Percentiles rank a stretch among this genome's conserved stretches.
These are phyloP conservation scores for Geranium incanum DNA, from an alignment of 441 rosid species.

Conservation along the genomic window DNA sequence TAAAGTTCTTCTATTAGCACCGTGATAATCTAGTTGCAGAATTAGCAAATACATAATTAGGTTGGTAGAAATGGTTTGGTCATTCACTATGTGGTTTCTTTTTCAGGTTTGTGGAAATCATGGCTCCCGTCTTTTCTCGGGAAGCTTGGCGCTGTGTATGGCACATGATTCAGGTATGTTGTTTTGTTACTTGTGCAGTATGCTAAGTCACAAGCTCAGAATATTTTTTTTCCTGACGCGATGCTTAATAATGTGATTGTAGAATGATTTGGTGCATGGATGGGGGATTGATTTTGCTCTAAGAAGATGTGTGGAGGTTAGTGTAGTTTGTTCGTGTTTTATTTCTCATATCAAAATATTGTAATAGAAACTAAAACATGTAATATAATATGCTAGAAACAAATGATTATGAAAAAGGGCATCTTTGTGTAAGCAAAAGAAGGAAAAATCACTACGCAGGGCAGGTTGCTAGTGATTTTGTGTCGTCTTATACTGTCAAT, in stretches of 20 bases:
- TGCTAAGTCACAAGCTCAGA: constrained; percentile 4
- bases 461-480: too few species aligned
- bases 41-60: not conserved
- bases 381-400: too few species aligned
- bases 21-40: not conserved
- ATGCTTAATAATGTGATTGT: constrained; percentile 20
- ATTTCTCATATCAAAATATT: not conserved
- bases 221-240: constrained; percentile 2
- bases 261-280: constrained; percentile 77
- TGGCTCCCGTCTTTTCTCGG: constrained; percentile 89
- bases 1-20: not conserved
- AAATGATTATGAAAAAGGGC: not conserved
- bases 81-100: constrained; percentile 7
- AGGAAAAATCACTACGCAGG: not conserved
- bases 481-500: too few species aligned
- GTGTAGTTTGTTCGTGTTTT: constrained; percentile 11
- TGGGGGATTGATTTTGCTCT: constrained; percentile 80
- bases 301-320: constrained; percentile 61
- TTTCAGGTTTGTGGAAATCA: constrained; percentile 86
- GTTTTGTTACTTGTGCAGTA: constrained; percentile 8
- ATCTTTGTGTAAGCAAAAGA: not conserved
- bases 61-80: not conserved
- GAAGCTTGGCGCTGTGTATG: constrained; percentile 96
- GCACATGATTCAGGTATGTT: constrained; percentile 81
- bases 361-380: not conserved